Base-by-base conservation (phyloP, 805 yeast species). In the Pichia occidentalis region DNA sequence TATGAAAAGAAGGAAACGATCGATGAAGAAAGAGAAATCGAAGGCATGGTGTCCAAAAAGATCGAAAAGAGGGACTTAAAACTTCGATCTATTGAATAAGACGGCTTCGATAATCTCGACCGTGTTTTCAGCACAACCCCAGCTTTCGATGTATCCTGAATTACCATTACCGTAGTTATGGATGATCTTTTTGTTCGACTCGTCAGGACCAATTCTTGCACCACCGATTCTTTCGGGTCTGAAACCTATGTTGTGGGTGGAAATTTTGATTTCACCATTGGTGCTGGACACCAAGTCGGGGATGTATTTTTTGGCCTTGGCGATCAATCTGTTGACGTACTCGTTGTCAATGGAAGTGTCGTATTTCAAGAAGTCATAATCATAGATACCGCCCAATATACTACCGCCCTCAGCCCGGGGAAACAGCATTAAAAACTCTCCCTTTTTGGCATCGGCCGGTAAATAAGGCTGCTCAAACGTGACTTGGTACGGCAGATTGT, bases 401-500 rank as follows among this genome's bases (percentile, higher is more conserved):
- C 75, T 62, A 34, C 82, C 81, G 10, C 85, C 85, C 53, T 79
- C 85, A 39, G 71, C 73, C 34, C 85, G 58, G 13, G 85, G 85
- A 61, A 80, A 73, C 21, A 73, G 56, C 59, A 78, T 77, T 25
- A 77, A 57, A 41, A 66, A 61, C 45, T 80, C 85, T 32, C 63
- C 63, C 4, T 30, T 26, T 44, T 58, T 57, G 7, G 43, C 40
- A 0, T 63, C 61, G 43, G 55, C 53, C 6, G 42, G 55, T 3
- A 58, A 52, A 9, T 51, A 46, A 8, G 41, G 39, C 28, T 52
- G 51, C 10, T 59, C 60, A 24, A 66, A 59, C 5, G 50, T 42
- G 18, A 63, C 46, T 61, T 71, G 60, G 46, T 51, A 52, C 46
- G 61, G 60, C 47, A 60, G 36, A 29, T 59, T 64, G 51, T 75